phyloP scores from a whole-genome alignment of 2,329 filamentous ascomycete genomes.

The Orbilia ellipsospora region DNA sequence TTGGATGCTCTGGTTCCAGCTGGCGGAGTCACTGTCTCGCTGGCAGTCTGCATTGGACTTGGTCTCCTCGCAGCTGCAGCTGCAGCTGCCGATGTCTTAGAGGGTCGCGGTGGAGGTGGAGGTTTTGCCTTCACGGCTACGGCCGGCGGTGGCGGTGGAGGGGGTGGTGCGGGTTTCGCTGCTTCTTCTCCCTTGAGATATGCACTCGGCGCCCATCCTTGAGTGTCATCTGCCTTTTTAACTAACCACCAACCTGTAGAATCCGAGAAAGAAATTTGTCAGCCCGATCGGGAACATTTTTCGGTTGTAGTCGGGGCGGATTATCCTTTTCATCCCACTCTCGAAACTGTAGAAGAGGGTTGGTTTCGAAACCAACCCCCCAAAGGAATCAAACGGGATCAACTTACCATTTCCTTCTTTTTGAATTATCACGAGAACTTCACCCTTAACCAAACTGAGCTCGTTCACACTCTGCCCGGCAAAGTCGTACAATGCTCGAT shows the following conservation, averaged over 20 bases:
- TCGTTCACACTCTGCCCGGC: slow-evolving; percentile 82
- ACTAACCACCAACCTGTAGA: slow-evolving; percentile 91
- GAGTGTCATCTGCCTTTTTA: slow-evolving; percentile 72
- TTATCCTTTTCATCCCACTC: not conserved
- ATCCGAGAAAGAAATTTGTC: slow-evolving; percentile 61
- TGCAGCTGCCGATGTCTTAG: slow-evolving; percentile 74
- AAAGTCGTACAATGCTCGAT: slow-evolving; percentile 94
- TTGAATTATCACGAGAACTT: slow-evolving; percentile 88
- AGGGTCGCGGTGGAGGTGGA: slow-evolving; percentile 79
- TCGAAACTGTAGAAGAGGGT: not conserved
- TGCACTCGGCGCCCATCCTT: slow-evolving; percentile 93
- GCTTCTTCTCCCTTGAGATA: slow-evolving; percentile 85
- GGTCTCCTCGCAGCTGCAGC: slow-evolving; percentile 62
- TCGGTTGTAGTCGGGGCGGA: not conserved
- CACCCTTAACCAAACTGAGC: slow-evolving; percentile 80
- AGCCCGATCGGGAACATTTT: not conserved
- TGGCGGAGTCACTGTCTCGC: slow-evolving; percentile 70
- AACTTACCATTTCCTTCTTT: slow-evolving; percentile 91
- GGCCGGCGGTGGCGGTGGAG: slow-evolving; percentile 72
- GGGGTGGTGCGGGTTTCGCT: slow-evolving; percentile 69
- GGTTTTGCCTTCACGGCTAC: slow-evolving; percentile 70
- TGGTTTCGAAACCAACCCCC: not conserved
- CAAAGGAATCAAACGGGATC: slow-evolving; percentile 30
- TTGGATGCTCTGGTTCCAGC: slow-evolving; percentile 63
- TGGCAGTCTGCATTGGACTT: slow-evolving; percentile 73